Evolutionary conservation across 768 basidiomycete genomes (phyloP).

Genomic region (Tulasnella sp.): DNA sequence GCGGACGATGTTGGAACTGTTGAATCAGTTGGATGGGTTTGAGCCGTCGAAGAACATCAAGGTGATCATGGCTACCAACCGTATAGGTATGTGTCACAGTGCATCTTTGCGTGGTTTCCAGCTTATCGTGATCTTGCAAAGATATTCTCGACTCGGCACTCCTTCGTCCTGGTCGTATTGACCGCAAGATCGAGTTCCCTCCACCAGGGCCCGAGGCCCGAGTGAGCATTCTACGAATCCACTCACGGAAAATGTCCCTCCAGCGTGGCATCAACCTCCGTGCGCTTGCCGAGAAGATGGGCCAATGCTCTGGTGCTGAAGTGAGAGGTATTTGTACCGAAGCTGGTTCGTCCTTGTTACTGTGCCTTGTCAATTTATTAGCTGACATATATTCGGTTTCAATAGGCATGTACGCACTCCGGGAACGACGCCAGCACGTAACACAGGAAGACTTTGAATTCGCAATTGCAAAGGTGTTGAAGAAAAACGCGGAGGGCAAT

Average conservation of each 20-base stretch:
- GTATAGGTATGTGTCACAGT: constrained; percentile 48
- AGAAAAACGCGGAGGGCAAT: constrained; percentile 94
- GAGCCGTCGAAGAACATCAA: constrained; percentile 76
- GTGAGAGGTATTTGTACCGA: constrained; percentile 95
- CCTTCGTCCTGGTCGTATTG: constrained; percentile 87
- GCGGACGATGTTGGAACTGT: constrained; percentile 77
- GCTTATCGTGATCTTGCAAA: constrained; percentile 22
- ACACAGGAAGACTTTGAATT: constrained; percentile 99
- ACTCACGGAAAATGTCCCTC: constrained; percentile 97
- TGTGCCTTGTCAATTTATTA: not conserved
- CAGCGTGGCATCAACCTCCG: constrained; percentile 97
- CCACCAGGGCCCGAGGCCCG: constrained; percentile 95
- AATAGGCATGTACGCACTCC: constrained; percentile 87
- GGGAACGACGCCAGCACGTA: constrained; percentile 91
- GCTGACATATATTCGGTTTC: constrained; percentile 3
- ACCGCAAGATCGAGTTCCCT: constrained; percentile 96
- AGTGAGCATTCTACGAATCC: constrained; percentile 92
- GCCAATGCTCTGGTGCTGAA: constrained; percentile 95
- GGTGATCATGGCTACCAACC: constrained; percentile 93
- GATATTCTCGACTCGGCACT: constrained; percentile 93
- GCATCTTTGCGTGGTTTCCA: not conserved
- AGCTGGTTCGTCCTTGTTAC: constrained; percentile 48
- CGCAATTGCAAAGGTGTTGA: constrained; percentile 59
- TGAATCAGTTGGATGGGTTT: constrained; percentile 84
- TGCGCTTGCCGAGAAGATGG: constrained; percentile 96